These are phyloP conservation scores for Yamadazyma epiphylla DNA, from an alignment of 1,139 yeast genomes.

Conservation along the genomic window DNA sequence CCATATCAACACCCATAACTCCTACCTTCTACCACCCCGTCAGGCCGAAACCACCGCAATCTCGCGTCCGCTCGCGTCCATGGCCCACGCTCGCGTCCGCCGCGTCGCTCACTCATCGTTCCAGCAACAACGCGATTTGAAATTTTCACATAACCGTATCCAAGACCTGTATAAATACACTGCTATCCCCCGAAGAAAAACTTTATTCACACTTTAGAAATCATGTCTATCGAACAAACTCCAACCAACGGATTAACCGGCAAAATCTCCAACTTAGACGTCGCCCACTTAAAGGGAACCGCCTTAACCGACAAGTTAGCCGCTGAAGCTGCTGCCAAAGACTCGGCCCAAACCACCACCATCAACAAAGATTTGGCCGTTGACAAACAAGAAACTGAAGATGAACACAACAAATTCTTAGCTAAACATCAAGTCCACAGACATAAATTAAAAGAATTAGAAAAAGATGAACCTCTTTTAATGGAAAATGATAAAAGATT, in stretches of 20 bases:
- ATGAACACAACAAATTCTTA: constrained; percentile 52
- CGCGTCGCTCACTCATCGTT: too few species aligned
- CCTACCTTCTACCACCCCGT: too few species aligned
- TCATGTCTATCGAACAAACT: constrained; percentile 43
- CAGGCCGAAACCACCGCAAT: too few species aligned
- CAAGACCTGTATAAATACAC: not conserved
- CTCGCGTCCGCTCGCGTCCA: too few species aligned
- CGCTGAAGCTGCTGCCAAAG: constrained; percentile 43
- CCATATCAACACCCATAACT: too few species aligned
- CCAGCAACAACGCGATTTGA: too few species aligned
- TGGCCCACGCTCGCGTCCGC: too few species aligned
- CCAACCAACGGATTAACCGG: constrained; percentile 51
- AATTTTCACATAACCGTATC: too few species aligned
- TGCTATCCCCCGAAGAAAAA: not conserved
- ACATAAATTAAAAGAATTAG: constrained; percentile 66
- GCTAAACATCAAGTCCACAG: constrained; percentile 63
- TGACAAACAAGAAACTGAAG: constrained; percentile 14
- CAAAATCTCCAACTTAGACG: constrained; percentile 40
- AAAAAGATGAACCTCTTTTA: constrained; percentile 86
- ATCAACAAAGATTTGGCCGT: constrained; percentile 20
- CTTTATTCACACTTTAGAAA: not conserved
- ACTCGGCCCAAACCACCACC: constrained; percentile 26
- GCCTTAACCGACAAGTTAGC: constrained; percentile 45
- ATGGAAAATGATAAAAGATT: constrained; percentile 85
- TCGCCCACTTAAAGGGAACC: constrained; percentile 29